Conservation (phyloP, 2,329 filamentous ascomycete species). For the Alternaria rosae region DNA sequence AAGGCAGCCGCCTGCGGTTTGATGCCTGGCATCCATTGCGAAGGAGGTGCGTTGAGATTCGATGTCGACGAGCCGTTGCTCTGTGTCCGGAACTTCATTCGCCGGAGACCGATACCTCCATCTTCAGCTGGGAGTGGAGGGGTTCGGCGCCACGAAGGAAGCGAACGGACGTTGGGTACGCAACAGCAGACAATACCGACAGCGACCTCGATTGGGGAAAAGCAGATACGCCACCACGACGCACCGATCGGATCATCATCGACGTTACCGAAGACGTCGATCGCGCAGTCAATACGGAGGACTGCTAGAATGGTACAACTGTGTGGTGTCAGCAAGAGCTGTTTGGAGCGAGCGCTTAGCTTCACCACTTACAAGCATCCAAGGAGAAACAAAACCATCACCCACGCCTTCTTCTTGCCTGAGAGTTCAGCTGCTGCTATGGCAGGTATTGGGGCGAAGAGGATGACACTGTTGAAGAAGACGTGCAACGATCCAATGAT, state of each 20-base stretch:
- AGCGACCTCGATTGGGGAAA: constrained; percentile 31
- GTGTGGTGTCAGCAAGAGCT: constrained; percentile 4
- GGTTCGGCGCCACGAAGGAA: constrained; percentile 17
- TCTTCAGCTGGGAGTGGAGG: constrained; percentile 13
- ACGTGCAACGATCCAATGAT: constrained; percentile 30
- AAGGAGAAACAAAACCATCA: constrained; percentile 18
- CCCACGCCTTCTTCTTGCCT: constrained; percentile 19
- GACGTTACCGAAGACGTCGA: constrained; percentile 26
- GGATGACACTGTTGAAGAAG: constrained; percentile 23
- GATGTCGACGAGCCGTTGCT: constrained; percentile 27
- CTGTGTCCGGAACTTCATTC: constrained; percentile 24
- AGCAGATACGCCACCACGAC: constrained; percentile 29
- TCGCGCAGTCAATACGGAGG: constrained; percentile 29
- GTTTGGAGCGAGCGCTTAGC: too few relatives aligned
- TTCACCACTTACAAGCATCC: constrained; percentile 27
- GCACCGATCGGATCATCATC: constrained; percentile 23
- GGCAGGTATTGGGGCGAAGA: constrained; percentile 22
- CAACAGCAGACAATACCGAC: constrained; percentile 30
- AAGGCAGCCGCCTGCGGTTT: constrained; percentile 25
- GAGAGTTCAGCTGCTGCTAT: constrained; percentile 19
- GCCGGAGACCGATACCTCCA: constrained; percentile 20
- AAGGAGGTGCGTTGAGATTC: constrained; percentile 21
- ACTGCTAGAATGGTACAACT: constrained; percentile 28
- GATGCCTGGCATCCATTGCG: constrained; percentile 20
- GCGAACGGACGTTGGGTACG: constrained; percentile 22